Evolutionary conservation across 2,329 filamentous ascomycete species (phyloP).

Genomic region (Fusarium drepaniforme): DNA sequence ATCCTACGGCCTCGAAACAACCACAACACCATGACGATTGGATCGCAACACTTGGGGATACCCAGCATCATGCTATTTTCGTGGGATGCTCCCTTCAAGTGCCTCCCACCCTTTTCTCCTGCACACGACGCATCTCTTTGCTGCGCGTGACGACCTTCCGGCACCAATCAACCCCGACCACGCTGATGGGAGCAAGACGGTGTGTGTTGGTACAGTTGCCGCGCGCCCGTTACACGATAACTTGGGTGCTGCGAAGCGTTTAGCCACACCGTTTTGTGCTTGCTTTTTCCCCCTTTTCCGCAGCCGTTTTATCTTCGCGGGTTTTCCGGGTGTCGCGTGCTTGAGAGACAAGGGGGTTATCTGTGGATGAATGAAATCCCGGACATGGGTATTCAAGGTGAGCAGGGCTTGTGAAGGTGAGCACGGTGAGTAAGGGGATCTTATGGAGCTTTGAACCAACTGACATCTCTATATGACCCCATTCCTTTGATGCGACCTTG

Average conservation of each 20-base stretch:
- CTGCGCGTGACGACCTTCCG: slow-evolving; percentile 10
- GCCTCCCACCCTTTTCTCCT: slow-evolving; percentile 11
- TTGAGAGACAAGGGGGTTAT: neutral
- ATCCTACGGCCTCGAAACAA: slow-evolving; percentile 13
- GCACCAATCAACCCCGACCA: slow-evolving; percentile 35
- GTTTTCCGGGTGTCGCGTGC: neutral
- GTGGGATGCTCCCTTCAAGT: neutral
- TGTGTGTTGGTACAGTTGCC: neutral
- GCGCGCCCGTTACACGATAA: neutral
- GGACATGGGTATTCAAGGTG: neutral
- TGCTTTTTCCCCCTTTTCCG: neutral
- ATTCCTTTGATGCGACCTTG: neutral
- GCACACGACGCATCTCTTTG: slow-evolving; percentile 6
- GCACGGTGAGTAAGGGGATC: neutral
- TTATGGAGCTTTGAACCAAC: neutral
- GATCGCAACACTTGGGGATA: slow-evolving; percentile 13
- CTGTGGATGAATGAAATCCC: neutral
- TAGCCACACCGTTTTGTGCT: neutral
- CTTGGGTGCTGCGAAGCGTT: neutral
- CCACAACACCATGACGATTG: slow-evolving; percentile 11
- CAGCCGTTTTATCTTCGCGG: neutral
- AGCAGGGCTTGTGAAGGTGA: neutral
- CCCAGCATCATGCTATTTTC: neutral
- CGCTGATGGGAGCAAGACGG: slow-evolving; percentile 3
- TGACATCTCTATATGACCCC: neutral